These are phyloP conservation scores for Panicum miliaceum DNA, from an alignment of 176 grass and related monocot genomes.

Conservation along the genomic window DNA sequence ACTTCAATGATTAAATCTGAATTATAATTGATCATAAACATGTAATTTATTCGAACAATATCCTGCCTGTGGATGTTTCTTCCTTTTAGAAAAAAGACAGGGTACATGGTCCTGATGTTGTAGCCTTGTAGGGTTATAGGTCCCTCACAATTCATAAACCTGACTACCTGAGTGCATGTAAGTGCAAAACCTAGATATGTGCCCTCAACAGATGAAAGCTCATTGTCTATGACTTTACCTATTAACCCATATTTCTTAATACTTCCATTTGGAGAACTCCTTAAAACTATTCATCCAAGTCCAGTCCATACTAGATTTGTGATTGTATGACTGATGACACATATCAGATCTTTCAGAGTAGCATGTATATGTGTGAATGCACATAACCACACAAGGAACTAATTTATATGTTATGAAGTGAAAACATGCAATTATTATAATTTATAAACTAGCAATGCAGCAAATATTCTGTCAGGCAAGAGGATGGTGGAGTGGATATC, in stretches of 20 bases:
- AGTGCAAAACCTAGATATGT: background rate
- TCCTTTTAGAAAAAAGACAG: background rate
- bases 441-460: background rate
- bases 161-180: background rate
- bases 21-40: background rate
- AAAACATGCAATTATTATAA: background rate
- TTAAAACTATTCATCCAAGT: constrained; percentile 2
- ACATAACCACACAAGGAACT: constrained; percentile 4
- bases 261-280: background rate
- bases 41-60: background rate
- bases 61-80: background rate
- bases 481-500: background rate
- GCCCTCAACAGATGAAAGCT: background rate
- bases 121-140: background rate
- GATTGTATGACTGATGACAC: background rate
- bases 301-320: background rate
- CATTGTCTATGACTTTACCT: background rate
- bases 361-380: background rate
- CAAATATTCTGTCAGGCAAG: background rate
- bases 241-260: background rate
- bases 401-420: constrained; percentile 8
- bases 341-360: constrained; percentile 1
- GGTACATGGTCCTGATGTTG: background rate
- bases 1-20: constrained; percentile 7
- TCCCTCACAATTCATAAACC: background rate